Percentiles rank a stretch among this genome's conserved stretches.
phyloP scores from a whole-genome alignment of 2,329 filamentous ascomycete species.

The Curvularia sp. region DNA sequence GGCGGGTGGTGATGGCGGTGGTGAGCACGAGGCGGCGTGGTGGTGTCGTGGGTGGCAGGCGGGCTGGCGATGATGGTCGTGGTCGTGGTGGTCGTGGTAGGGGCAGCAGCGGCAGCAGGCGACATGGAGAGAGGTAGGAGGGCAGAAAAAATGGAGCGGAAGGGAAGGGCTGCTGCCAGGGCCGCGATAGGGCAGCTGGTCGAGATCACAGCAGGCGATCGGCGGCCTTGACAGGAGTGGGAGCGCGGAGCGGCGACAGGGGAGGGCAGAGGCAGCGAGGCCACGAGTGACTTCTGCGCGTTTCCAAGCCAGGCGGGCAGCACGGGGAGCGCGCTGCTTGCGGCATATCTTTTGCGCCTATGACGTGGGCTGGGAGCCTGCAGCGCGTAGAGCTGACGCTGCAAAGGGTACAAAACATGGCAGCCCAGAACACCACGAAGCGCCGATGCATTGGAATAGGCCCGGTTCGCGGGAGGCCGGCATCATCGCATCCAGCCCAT shows the following conservation, averaged over 20 bases:
- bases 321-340: slow-evolving; percentile 8
- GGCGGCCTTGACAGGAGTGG: slow-evolving; percentile 8
- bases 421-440: slow-evolving; percentile 15
- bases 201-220: slow-evolving; percentile 20
- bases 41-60: neutral
- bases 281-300: neutral
- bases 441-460: slow-evolving; percentile 19
- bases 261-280: neutral
- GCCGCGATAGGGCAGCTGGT: slow-evolving; percentile 10
- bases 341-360: slow-evolving; percentile 6
- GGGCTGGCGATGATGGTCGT: neutral
- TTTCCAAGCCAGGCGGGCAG: neutral
- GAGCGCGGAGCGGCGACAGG: slow-evolving; percentile 4
- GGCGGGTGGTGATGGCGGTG: neutral
- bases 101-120: slow-evolving; percentile 1
- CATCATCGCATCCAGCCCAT: neutral
- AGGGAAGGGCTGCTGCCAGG: slow-evolving; percentile 7
- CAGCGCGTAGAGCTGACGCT: neutral
- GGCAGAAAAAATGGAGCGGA: slow-evolving; percentile 11
- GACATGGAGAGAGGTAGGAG: slow-evolving; percentile 21
- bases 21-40: neutral
- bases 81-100: neutral
- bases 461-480: slow-evolving; percentile 14
- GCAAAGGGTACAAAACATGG: slow-evolving; percentile 13
- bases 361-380: slow-evolving; percentile 5